Evolutionary conservation across 1,284 basidiomycete genomes (phyloP).

Genomic region (Ceratobasidium theobromae): DNA sequence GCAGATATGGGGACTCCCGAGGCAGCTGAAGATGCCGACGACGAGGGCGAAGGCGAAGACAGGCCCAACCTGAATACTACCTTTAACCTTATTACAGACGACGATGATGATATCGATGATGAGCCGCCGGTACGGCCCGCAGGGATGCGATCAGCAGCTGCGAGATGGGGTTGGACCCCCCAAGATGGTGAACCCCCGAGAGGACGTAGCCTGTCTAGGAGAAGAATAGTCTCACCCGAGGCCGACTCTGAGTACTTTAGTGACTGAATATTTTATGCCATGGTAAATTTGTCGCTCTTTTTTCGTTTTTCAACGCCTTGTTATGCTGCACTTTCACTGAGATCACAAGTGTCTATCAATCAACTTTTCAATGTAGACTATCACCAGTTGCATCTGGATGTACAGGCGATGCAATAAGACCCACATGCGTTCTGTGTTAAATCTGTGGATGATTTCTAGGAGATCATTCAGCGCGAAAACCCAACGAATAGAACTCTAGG

Average conservation of each 20-base stretch:
- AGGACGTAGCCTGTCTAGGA: neutral
- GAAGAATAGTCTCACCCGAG: neutral
- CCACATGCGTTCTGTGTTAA: too few relatives aligned
- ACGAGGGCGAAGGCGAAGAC: slow-evolving; percentile 7
- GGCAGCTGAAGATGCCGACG: slow-evolving; percentile 20
- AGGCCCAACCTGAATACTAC: neutral
- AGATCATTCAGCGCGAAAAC: too few relatives aligned
- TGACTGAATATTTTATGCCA: neutral
- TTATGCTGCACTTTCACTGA: too few relatives aligned
- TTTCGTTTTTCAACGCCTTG: too few relatives aligned
- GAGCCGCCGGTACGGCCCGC: slow-evolving; percentile 9
- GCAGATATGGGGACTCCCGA: neutral
- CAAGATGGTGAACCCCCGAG: neutral
- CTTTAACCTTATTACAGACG: neutral
- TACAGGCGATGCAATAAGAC: too few relatives aligned
- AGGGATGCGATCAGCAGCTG: neutral
- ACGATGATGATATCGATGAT: slow-evolving; percentile 6
- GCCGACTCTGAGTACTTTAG: neutral
- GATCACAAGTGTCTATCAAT: too few relatives aligned
- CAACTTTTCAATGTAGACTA: too few relatives aligned
- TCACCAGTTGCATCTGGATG: too few relatives aligned
- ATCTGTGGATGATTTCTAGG: too few relatives aligned
- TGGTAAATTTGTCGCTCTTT: too few relatives aligned
- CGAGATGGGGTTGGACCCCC: slow-evolving; percentile 4
- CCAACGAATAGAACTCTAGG: too few relatives aligned